These are phyloP conservation scores for Sporormia fimetaria DNA, from an alignment of 495 filamentous ascomycete species.

Conservation along the genomic window DNA sequence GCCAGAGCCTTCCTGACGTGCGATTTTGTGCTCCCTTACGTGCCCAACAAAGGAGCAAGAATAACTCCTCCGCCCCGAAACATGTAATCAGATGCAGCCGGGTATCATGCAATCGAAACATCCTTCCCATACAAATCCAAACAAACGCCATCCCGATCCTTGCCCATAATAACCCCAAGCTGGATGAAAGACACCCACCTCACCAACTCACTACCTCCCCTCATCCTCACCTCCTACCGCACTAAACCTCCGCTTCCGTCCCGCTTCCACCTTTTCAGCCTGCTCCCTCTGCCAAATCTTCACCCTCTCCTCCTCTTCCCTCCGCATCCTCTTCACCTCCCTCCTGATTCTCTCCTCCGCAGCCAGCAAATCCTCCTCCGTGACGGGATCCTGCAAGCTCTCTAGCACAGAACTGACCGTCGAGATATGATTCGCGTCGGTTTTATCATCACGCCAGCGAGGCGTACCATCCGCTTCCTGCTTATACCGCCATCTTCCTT, in stretches of 20 bases:
- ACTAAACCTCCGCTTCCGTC: slow-evolving; percentile 17
- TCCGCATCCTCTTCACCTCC: slow-evolving; percentile 21
- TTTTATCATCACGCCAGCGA: slow-evolving; percentile 82
- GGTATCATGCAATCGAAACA: too few relatives aligned
- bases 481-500: slow-evolving; percentile 64
- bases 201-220: too few relatives aligned
- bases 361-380: slow-evolving; percentile 53
- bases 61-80: too few relatives aligned
- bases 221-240: too few relatives aligned
- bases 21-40: too few relatives aligned
- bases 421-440: slow-evolving; percentile 74
- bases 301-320: slow-evolving; percentile 2
- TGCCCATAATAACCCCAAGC: too few relatives aligned
- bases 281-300: background rate
- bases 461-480: slow-evolving; percentile 37
- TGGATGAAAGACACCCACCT: too few relatives aligned
- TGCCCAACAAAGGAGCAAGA: too few relatives aligned
- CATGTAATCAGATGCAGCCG: too few relatives aligned
- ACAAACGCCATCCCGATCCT: too few relatives aligned
- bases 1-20: too few relatives aligned
- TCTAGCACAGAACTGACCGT: slow-evolving; percentile 72
- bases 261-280: slow-evolving; percentile 4
- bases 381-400: slow-evolving; percentile 65
- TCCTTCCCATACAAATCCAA: too few relatives aligned
- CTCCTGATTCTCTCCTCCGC: slow-evolving; percentile 52